Evolutionary conservation across 495 filamentous ascomycete species (phyloP).

Genomic region (Sordaria brevicollis): DNA sequence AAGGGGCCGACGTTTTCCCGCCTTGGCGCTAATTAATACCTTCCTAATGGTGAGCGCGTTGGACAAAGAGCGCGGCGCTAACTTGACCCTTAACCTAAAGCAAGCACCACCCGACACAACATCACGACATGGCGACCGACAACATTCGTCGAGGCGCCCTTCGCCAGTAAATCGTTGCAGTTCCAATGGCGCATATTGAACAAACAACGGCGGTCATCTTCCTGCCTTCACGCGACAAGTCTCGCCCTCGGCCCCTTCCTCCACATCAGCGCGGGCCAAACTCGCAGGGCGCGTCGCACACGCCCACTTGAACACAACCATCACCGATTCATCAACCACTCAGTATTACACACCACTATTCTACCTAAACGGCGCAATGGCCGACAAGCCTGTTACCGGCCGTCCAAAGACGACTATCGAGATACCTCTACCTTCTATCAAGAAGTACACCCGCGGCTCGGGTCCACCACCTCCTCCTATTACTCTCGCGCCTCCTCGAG

Average conservation of each 20-base stretch:
- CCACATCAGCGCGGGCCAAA: neutral
- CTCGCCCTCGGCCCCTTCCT: neutral
- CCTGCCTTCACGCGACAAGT: neutral
- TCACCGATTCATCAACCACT: neutral
- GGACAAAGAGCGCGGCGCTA: neutral
- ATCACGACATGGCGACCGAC: neutral
- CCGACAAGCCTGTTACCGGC: neutral
- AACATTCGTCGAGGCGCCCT: neutral
- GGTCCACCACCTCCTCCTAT: conserved; percentile 28
- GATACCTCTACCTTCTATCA: conserved; percentile 24
- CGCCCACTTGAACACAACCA: neutral
- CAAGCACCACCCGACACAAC: neutral
- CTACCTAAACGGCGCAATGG: conserved; percentile 1
- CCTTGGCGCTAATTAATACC: neutral
- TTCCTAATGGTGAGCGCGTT: neutral
- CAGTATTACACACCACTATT: neutral
- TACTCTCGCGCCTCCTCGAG: conserved; percentile 22
- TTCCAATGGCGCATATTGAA: neutral
- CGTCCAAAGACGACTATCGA: conserved; percentile 17
- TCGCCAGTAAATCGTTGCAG: neutral
- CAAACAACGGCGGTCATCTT: neutral
- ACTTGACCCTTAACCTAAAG: neutral
- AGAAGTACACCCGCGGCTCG: conserved; percentile 27
- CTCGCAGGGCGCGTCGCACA: neutral
- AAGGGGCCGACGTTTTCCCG: neutral